phyloP scores from a whole-genome alignment of 2,329 filamentous ascomycete genomes.

The Sporothrix protearum region DNA sequence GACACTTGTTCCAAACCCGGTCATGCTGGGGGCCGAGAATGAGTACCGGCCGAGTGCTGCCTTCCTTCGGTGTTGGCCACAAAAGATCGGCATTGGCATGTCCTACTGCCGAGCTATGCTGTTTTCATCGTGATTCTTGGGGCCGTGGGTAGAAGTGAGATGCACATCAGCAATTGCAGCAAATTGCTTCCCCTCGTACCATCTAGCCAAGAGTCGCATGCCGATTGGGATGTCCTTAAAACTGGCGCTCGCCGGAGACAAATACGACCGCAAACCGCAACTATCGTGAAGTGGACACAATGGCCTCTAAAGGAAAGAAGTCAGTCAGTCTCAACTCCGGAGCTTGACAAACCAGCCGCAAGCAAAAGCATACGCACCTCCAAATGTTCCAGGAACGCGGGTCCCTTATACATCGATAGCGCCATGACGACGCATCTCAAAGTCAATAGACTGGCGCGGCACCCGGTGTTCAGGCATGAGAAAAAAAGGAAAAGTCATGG shows the following conservation, averaged over 20 bases:
- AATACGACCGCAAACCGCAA: neutral
- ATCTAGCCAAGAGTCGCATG: neutral
- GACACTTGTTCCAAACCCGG: neutral
- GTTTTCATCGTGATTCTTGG: neutral
- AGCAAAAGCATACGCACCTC: neutral
- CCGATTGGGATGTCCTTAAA: neutral
- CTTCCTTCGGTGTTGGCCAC: no score
- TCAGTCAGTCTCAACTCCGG: neutral
- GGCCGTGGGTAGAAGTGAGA: neutral
- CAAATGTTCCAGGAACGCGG: neutral
- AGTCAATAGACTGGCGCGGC: neutral
- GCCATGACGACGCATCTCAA: neutral
- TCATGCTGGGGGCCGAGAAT: neutral
- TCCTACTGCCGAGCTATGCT: neutral
- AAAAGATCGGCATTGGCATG: neutral
- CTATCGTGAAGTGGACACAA: neutral
- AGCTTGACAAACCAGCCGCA: neutral
- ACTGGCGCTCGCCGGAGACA: neutral
- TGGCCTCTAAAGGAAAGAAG: neutral
- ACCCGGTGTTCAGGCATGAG: no score
- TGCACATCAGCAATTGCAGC: neutral
- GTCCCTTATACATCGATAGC: neutral
- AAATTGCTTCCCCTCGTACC: neutral
- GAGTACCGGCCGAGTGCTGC: neutral
- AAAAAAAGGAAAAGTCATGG: neutral